A percentile compares a stretch with the other conserved stretches of the same genome.
phyloP scores from a whole-genome alignment of 192 early-diverging fungal genomes.

The Entomortierella parvispora region DNA sequence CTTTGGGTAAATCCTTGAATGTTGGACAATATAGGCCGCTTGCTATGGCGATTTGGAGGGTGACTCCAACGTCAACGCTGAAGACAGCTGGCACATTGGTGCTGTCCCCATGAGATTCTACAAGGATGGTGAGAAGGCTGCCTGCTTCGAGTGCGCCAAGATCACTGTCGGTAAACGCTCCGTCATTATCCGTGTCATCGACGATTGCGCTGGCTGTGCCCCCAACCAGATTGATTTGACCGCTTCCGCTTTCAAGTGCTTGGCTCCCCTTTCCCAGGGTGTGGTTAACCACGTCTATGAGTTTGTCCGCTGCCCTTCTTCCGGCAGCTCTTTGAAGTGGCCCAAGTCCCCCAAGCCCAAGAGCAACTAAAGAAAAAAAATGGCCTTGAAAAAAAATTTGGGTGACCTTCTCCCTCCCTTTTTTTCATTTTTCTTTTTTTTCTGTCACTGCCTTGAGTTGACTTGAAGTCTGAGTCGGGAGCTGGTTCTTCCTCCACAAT shows the following conservation, averaged over 20 bases:
- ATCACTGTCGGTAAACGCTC: slow-evolving; percentile 21
- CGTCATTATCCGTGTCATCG: slow-evolving; percentile 43
- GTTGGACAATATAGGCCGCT: slow-evolving; percentile 27
- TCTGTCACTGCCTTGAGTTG: no score
- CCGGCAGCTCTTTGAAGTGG: slow-evolving; percentile 26
- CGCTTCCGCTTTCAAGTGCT: slow-evolving; percentile 32
- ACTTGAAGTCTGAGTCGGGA: no score
- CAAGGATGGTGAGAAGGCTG: slow-evolving; percentile 15
- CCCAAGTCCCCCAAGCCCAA: slow-evolving; percentile 31
- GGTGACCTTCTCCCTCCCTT: no score
- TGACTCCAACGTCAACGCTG: slow-evolving; percentile 40
- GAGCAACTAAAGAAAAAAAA: slow-evolving; percentile 7
- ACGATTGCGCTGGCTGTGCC: slow-evolving; percentile 40
- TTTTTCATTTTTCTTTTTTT: no score
- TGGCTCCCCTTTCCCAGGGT: slow-evolving; percentile 25
- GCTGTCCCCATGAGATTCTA: slow-evolving; percentile 36
- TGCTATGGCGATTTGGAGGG: slow-evolving; percentile 41
- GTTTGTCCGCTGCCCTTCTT: slow-evolving; percentile 37
- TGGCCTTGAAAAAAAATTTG: no score
- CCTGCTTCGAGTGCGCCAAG: slow-evolving; percentile 48
- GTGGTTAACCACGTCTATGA: slow-evolving; percentile 36
- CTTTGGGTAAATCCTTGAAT: no score
- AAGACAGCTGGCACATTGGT: slow-evolving; percentile 39
- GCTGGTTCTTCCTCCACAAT: no score
- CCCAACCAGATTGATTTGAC: slow-evolving; percentile 51